Conservation (phyloP, 1,284 basidiomycete species). For the Ganoderma meredithae region DNA sequence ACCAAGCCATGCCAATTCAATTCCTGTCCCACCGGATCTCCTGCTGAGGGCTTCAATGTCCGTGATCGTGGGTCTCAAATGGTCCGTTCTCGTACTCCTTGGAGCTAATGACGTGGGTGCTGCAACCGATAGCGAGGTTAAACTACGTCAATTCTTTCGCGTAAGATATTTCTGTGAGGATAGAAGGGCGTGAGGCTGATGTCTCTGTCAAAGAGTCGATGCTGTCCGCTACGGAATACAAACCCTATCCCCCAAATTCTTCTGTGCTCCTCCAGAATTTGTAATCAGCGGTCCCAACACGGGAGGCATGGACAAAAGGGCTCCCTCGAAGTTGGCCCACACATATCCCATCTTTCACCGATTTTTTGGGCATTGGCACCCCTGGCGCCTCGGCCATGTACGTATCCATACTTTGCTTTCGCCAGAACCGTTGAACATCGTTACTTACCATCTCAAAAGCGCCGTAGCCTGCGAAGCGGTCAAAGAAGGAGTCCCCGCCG, state of each 20-base stretch:
- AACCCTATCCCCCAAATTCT: constrained; percentile 52
- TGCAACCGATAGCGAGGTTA: constrained; percentile 37
- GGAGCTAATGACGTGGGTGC: no score
- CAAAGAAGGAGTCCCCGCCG: constrained; percentile 54
- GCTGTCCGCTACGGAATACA: constrained; percentile 54
- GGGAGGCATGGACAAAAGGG: not conserved
- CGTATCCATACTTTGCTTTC: constrained; percentile 21
- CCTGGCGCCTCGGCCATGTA: constrained; percentile 58
- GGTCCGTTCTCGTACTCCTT: no score
- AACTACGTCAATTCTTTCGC: constrained; percentile 47
- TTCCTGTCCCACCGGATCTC: no score
- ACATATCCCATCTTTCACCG: constrained; percentile 35
- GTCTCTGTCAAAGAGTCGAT: constrained; percentile 43
- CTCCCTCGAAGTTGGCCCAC: not conserved
- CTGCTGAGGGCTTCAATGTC: no score
- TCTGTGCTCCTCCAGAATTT: constrained; percentile 53
- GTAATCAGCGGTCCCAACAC: constrained; percentile 62
- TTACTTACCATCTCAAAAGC: constrained; percentile 37
- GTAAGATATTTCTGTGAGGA: constrained; percentile 25
- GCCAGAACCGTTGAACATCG: no score
- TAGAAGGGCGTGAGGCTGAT: not conserved
- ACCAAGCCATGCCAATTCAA: no score
- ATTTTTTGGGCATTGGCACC: constrained; percentile 48
- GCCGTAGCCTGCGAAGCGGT: constrained; percentile 57
- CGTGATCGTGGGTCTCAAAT: no score